Base-by-base conservation (phyloP, 2,329 filamentous ascomycete genomes). In the Neurospora sp. region DNA sequence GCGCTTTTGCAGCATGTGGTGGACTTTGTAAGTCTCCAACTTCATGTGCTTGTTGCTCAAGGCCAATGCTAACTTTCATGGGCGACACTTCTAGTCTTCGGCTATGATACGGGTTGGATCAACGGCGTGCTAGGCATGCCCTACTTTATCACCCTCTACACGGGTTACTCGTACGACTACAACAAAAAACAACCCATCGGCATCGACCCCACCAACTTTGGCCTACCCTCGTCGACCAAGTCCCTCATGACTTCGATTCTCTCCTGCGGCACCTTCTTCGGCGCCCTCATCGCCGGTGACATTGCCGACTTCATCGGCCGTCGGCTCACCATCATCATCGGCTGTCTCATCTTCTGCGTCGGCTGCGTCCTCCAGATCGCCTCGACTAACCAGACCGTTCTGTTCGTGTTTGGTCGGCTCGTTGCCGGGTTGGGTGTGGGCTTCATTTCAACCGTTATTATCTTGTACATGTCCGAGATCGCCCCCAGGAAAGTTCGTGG, bases 381-480 rank as follows among this genome's bases (percentile, higher is more conserved):
- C 66, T 84, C 86, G 73, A 80, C 79, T 52, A 81, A 82, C 73
- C 82, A 83, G 70, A 77, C 86, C 62, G 84, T 81, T 52, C 80
- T 87, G 66, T 85, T 91, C 70, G 87, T 89, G 11, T 84, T 87
- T 72, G 89, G 89, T 75, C 88, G 89, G 81, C 78, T 91, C 70
- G 80, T 91, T 74, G 86, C 88, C 23, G 89, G 89, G 73, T 78
- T 87, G 68, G 89, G 89, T 80, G 87, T 91, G 71, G 89, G 89
- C 74, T 90, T 90, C 77, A 88, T 89, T 71, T 89, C 87, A 2
- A 87, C 89, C 72, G 86, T 89, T 72, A 87, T 91, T 77, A 88
- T 91, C 74, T 81, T 91, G 69, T 91, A 92, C 83, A 91, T 92
- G 89, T 89, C 87, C 66, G 89, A 83, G 74, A 82, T 82, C 71